These are phyloP conservation scores for Chaetomium strumarium DNA, from an alignment of 2,329 filamentous ascomycete species.

Conservation along the genomic window DNA sequence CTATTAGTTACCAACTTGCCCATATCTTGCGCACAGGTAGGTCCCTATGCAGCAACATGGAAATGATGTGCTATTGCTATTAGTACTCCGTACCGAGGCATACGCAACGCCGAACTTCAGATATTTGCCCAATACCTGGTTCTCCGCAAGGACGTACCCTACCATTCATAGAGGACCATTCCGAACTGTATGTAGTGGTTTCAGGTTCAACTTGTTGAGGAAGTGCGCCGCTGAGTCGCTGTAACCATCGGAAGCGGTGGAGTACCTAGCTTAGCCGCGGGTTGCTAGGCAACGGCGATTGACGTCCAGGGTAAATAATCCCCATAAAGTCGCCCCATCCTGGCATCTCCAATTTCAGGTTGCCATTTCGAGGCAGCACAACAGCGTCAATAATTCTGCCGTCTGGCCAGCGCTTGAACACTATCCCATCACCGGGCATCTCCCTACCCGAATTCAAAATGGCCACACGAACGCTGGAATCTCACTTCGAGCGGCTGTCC, in stretches of 20 bases:
- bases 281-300: constrained; percentile 21
- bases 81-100: no score
- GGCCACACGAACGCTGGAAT: constrained; percentile 74
- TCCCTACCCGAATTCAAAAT: constrained; percentile 35
- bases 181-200: no score
- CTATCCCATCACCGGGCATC: not conserved
- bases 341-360: constrained; percentile 10
- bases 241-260: constrained; percentile 5
- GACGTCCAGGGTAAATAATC: constrained; percentile 19
- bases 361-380: constrained; percentile 14
- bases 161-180: no score
- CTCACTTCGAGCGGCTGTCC: constrained; percentile 82
- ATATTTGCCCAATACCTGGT: no score
- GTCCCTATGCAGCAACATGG: no score
- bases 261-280: not conserved
- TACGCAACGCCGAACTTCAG: no score
- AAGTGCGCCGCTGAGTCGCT: no score
- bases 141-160: no score
- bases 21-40: no score
- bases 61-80: no score
- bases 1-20: no score
- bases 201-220: no score
- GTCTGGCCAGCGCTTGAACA: not conserved
- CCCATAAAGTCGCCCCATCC: constrained; percentile 13
- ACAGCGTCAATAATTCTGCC: not conserved